Base-by-base conservation (phyloP, 1,284 basidiomycete species). In the Moesziomyces sp. region DNA sequence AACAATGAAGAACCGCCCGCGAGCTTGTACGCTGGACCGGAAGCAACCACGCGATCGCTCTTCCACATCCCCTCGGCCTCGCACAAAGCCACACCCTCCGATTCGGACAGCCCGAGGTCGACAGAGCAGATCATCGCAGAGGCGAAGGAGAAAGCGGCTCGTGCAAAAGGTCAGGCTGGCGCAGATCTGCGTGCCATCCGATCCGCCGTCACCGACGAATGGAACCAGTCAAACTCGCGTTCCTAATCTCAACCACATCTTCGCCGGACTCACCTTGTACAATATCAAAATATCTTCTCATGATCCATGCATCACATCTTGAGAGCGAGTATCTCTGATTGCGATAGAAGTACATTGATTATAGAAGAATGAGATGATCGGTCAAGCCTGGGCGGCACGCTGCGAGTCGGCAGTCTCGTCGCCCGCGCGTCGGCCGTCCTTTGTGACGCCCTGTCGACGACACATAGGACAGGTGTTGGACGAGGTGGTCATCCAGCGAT, bases 381-480 rank as follows among this genome's bases (percentile, higher is more conserved):
- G 40, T 63, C 46, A 63, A 11, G 54, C 40, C 51, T 73, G 70
- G 8, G 64, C 54, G n/a, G 70, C 70, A 48, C 58, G 57, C 38
- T 46, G 56, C n/a, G 67, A 71, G 40, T 75, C 73, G 34, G 68
- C 67, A 13, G 68, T 67, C 28, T 67, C 68, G n/a, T 59, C 68
- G 45, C 68, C 73, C 1, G 73, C 73, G 18, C 46, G 49, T 19
- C 56, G 56, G 11, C 73, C 73, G 40, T 75, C 68, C 53, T 75
- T 75, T 40, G 52, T 51, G 23, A 75, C 73, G 30, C 73, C 73
- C 34, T 71, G 73, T 14, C 73, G 55, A n/a, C 73, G 61, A 34
- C 78, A 80, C 67, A 80, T 67, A 5, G 78, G 78, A 45, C 78
- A 80, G n/a, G 76, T 73, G 53, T 80, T 80, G 42, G 76, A 78